Percentiles rank a stretch among this genome's conserved stretches.
Conservation (phyloP, 2,329 filamentous ascomycete species). For the Bertia moriformis region DNA sequence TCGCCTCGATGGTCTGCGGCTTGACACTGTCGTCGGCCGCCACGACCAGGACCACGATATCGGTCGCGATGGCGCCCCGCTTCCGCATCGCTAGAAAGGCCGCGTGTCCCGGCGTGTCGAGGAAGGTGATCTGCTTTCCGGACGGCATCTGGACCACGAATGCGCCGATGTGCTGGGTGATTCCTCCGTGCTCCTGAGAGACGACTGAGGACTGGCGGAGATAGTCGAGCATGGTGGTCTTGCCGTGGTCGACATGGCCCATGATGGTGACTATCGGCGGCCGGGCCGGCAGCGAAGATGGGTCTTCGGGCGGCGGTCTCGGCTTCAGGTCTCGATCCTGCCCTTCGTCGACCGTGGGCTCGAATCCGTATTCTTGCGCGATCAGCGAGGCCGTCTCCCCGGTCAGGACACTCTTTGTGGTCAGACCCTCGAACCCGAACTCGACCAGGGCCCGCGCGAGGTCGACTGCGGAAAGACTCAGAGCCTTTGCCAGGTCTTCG, state of each 20-base stretch:
- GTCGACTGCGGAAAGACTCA: conserved; percentile 54
- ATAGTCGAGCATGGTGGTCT: conserved; percentile 90
- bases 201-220: conserved; percentile 84
- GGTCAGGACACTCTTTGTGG: conserved; percentile 72
- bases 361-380: conserved; percentile 82
- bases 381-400: conserved; percentile 82
- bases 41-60: conserved; percentile 90
- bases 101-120: conserved; percentile 91
- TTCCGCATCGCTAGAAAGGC: conserved; percentile 94
- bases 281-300: conserved; percentile 51
- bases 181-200: conserved; percentile 83
- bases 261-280: conserved; percentile 97
- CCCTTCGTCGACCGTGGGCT: conserved; percentile 60
- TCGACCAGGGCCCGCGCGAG: conserved; percentile 67
- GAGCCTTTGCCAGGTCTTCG: conserved; percentile 60
- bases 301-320: conserved; percentile 54
- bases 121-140: conserved; percentile 84
- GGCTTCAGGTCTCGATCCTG: conserved; percentile 58
- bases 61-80: conserved; percentile 84
- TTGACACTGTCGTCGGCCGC: conserved; percentile 95
- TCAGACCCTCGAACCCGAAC: conserved; percentile 78
- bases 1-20: conserved; percentile 87
- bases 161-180: conserved; percentile 95
- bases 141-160: conserved; percentile 80
- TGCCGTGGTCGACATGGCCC: conserved; percentile 97